Conservation (phyloP, 768 basidiomycete genomes). For the Terana coerulea region DNA sequence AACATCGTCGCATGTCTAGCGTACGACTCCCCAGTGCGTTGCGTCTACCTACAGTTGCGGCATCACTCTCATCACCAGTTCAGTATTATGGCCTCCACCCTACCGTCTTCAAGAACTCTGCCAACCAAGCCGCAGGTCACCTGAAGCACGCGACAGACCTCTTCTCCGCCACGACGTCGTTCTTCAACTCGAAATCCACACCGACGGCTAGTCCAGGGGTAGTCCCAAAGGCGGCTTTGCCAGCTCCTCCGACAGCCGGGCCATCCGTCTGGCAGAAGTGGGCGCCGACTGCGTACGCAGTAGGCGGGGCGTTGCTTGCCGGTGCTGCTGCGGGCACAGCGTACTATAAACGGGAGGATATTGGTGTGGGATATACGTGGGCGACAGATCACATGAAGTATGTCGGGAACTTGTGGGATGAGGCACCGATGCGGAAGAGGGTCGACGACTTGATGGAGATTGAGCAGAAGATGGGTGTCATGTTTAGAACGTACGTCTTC, state of each 20-base stretch:
- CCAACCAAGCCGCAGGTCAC: constrained; percentile 70
- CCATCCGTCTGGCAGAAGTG: constrained; percentile 49
- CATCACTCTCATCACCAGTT: not conserved
- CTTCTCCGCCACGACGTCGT: constrained; percentile 48
- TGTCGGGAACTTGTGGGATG: constrained; percentile 83
- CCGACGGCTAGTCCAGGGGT: constrained; percentile 25
- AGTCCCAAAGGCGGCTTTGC: constrained; percentile 31
- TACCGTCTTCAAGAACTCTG: constrained; percentile 76
- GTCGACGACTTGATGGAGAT: constrained; percentile 59
- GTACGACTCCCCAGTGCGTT: constrained; percentile 86
- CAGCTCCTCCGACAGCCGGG: constrained; percentile 14
- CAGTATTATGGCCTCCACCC: constrained; percentile 90
- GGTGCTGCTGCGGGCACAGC: constrained; percentile 84
- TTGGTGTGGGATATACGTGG: constrained; percentile 68
- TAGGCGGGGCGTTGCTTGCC: constrained; percentile 73
- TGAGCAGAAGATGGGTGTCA: constrained; percentile 57
- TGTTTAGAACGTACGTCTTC: constrained; percentile 68
- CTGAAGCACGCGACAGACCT: constrained; percentile 62
- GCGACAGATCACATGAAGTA: constrained; percentile 88
- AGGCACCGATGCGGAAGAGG: constrained; percentile 53
- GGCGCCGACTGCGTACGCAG: constrained; percentile 66
- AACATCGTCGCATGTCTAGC: constrained; percentile 80
- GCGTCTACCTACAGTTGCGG: not conserved
- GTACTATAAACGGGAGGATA: constrained; percentile 75
- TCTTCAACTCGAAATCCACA: constrained; percentile 29